Base-by-base conservation (phyloP, 2,329 filamentous ascomycete genomes). In the Botrytis deweyae region DNA sequence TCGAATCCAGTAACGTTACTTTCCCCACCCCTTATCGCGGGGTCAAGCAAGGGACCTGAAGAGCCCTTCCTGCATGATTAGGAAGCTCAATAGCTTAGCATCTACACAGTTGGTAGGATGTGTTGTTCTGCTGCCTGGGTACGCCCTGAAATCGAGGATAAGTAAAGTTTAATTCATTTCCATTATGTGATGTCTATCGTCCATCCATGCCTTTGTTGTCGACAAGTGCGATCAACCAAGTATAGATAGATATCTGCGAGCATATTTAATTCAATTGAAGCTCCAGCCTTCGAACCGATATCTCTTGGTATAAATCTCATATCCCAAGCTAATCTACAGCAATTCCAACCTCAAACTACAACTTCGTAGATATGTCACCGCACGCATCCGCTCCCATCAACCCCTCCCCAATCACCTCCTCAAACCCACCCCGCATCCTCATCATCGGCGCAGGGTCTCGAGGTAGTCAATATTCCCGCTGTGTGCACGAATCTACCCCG, bases 391-490 rank as follows among this genome's bases (percentile, higher is more conserved):
- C n/a, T 16, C 61, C 33, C 18, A 68, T 72, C 46, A 71, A 75
- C 33, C 14, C 61, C 61, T 58, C 25, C 16, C 25, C 18, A 33
- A 49, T 70, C 61, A 77, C 79, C 20, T 80, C 80, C 49, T 36
- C 72, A 20, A 83, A 80, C 46, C 87, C 89, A 38, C 88, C 90
- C 4, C 89, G 91, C 69, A 89, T 97, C 79, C 86, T 97, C 72
- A 88, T 97, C 79, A 91, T 97, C 78, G 94, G 94, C 33, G 94
- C 93, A 12, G 94, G 94, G 49, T 93, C 92, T 66, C 90, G 94
- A 52, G 94, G 94, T 22, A 87, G 88, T 70, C 88, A 89, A 44
- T 97, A 97, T 81, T 92, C 91, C 46, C 85, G 86, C 74, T 91
- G 91, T 70, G 90, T 94, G 14, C 82, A 84, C n/a, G 85, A 86